These are phyloP conservation scores for Cladosporium sp. DNA, from an alignment of 2,329 filamentous ascomycete species.

Conservation along the genomic window DNA sequence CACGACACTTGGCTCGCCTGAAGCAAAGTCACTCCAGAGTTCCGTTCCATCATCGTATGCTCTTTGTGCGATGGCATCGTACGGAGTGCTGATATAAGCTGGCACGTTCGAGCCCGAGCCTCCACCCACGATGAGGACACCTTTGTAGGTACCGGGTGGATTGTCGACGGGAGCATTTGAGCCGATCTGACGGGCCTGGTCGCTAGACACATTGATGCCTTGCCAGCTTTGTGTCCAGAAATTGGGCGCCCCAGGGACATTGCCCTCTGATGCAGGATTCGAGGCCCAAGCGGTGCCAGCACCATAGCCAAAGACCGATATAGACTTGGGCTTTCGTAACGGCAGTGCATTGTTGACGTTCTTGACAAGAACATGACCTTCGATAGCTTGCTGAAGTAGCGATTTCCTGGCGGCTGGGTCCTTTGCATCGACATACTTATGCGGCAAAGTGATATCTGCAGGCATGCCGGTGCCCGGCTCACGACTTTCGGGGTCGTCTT, in stretches of 20 bases:
- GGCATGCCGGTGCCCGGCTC: constrained; percentile 49
- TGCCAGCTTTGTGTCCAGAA: constrained; percentile 23
- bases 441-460: constrained; percentile 44
- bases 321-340: constrained; percentile 43
- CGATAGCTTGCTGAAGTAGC: constrained; percentile 54
- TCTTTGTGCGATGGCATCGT: constrained; percentile 31
- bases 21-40: constrained; percentile 56
- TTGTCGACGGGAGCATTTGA: constrained; percentile 26
- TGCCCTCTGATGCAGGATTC: constrained; percentile 18
- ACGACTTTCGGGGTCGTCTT: constrained; percentile 40
- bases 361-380: constrained; percentile 62
- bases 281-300: constrained; percentile 31
- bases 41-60: constrained; percentile 50
- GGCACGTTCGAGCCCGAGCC: constrained; percentile 32
- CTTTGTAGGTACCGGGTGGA: constrained; percentile 25
- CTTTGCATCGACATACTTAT: constrained; percentile 51
- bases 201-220: constrained; percentile 6
- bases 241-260: constrained; percentile 7
- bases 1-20: constrained; percentile 46
- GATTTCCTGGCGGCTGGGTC: constrained; percentile 47
- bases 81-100: constrained; percentile 32
- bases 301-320: constrained; percentile 62
- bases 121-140: constrained; percentile 33
- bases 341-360: constrained; percentile 54
- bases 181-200: constrained; percentile 27